Evolutionary conservation across 768 basidiomycete genomes (phyloP).

Genomic region (Suillus subaureus): DNA sequence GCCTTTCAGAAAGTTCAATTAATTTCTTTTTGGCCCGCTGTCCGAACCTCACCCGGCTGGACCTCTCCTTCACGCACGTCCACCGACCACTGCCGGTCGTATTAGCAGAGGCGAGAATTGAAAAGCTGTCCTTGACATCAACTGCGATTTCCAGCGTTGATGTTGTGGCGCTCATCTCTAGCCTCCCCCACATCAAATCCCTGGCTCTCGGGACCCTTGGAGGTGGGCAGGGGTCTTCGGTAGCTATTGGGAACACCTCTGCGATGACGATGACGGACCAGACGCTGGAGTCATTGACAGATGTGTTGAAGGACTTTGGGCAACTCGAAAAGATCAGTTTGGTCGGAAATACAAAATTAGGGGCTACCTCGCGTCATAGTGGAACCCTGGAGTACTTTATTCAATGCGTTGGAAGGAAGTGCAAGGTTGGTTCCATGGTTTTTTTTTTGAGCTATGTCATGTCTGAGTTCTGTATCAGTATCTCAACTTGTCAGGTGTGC

Average conservation of each 20-base stretch:
- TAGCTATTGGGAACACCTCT: conserved; percentile 46
- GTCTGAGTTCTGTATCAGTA: conserved; percentile 37
- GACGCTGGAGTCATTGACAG: conserved; percentile 45
- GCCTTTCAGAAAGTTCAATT: conserved; percentile 53
- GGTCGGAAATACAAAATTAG: conserved; percentile 65
- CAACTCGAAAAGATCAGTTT: conserved; percentile 57
- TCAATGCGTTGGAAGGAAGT: conserved; percentile 54
- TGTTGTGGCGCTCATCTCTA: conserved; percentile 41
- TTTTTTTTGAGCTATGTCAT: background rate
- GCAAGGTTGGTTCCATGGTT: conserved; percentile 47
- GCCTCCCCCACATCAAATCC: conserved; percentile 45
- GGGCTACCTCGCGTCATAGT: conserved; percentile 35
- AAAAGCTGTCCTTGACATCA: conserved; percentile 68
- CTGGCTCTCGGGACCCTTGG: conserved; percentile 65
- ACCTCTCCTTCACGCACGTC: conserved; percentile 65
- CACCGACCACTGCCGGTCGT: conserved; percentile 41
- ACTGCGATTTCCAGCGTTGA: conserved; percentile 45
- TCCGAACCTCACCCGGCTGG: conserved; percentile 56
- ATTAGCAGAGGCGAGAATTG: conserved; percentile 15
- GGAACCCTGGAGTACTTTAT: conserved; percentile 50
- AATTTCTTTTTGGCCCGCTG: conserved; percentile 43
- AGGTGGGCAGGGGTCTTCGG: conserved; percentile 43
- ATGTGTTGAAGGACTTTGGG: conserved; percentile 36
- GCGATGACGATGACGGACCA: conserved; percentile 61
- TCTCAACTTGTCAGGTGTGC: conserved; percentile 60